Conservation (phyloP, 768 basidiomycete genomes). For the Amanita rimosa region DNA sequence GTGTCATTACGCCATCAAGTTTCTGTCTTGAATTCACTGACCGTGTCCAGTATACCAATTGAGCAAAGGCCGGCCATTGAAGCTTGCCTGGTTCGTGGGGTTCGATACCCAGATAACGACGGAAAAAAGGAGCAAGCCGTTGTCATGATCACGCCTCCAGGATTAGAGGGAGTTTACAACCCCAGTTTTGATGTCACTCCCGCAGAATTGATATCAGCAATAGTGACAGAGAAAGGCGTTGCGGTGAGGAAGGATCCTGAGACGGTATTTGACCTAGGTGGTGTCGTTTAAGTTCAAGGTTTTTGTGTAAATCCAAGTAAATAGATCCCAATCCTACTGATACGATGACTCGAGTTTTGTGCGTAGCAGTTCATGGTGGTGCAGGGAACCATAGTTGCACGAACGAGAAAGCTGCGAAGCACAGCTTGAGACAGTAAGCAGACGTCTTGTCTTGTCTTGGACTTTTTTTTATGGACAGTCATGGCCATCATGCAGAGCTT, state of each 20-base stretch:
- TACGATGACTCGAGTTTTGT: conserved; percentile 15
- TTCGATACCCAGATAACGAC: conserved; percentile 42
- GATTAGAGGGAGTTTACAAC: conserved; percentile 66
- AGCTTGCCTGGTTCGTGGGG: conserved; percentile 81
- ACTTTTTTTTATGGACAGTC: not conserved
- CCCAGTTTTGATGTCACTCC: conserved; percentile 97
- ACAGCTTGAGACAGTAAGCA: conserved; percentile 42
- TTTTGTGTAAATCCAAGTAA: not conserved
- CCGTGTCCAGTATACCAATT: conserved; percentile 59
- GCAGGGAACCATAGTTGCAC: conserved; percentile 51
- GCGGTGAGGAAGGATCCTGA: conserved; percentile 57
- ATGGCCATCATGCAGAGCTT: conserved; percentile 31
- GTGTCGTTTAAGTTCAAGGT: conserved; percentile 28
- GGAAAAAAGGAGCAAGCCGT: conserved; percentile 55
- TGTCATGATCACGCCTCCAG: conserved; percentile 73
- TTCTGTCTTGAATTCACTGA: not conserved
- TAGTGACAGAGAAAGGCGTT: conserved; percentile 93
- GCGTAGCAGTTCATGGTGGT: conserved; percentile 66
- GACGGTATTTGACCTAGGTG: conserved; percentile 49
- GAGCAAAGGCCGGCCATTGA: conserved; percentile 86
- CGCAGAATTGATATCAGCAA: conserved; percentile 84
- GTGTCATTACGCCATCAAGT: conserved; percentile 19
- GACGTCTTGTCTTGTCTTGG: too few species aligned
- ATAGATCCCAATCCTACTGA: not conserved
- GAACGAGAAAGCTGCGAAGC: conserved; percentile 42